Evolutionary conservation across 495 filamentous ascomycete genomes (phyloP).

Genomic region (Lasiosphaeris hirsuta): DNA sequence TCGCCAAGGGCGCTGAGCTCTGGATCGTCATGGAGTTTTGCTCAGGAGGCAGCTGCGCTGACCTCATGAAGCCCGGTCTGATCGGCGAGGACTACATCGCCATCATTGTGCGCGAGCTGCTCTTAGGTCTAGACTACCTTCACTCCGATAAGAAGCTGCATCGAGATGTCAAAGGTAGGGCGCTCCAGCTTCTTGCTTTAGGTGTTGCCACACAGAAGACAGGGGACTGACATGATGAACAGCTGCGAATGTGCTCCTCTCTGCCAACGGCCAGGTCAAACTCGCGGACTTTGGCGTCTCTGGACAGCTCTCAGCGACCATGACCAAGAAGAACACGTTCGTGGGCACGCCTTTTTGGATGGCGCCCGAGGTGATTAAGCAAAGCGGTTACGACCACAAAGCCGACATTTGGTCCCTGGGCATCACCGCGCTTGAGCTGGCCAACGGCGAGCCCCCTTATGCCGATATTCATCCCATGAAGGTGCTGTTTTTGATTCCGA

Average conservation of each 20-base stretch:
- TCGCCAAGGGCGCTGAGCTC: slow-evolving; percentile 87
- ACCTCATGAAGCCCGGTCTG: slow-evolving; percentile 86
- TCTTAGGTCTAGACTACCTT: slow-evolving; percentile 87
- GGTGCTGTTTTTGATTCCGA: slow-evolving; percentile 93
- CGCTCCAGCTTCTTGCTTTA: background rate
- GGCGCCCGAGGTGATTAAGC: slow-evolving; percentile 98
- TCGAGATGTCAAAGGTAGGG: slow-evolving; percentile 88
- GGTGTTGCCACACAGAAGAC: background rate
- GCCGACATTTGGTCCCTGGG: slow-evolving; percentile 99
- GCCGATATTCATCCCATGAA: slow-evolving; percentile 99
- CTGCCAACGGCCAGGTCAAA: slow-evolving; percentile 90
- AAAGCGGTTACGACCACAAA: slow-evolving; percentile 97
- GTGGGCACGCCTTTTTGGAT: slow-evolving; percentile 99
- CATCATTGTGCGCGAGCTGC: slow-evolving; percentile 85
- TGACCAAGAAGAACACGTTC: slow-evolving; percentile 99
- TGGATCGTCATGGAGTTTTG: slow-evolving; percentile 99
- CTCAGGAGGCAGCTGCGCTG: slow-evolving; percentile 86
- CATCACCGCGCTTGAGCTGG: slow-evolving; percentile 92
- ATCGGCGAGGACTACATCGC: slow-evolving; percentile 93
- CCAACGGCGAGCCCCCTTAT: slow-evolving; percentile 90
- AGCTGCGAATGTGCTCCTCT: slow-evolving; percentile 89
- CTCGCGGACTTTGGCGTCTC: slow-evolving; percentile 97
- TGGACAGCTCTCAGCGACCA: slow-evolving; percentile 95
- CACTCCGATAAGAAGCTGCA: slow-evolving; percentile 95
- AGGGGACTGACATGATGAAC: slow-evolving; percentile 4